phyloP scores from a whole-genome alignment of 73 alveolate species.

The Paramecium pentaurelia region DNA sequence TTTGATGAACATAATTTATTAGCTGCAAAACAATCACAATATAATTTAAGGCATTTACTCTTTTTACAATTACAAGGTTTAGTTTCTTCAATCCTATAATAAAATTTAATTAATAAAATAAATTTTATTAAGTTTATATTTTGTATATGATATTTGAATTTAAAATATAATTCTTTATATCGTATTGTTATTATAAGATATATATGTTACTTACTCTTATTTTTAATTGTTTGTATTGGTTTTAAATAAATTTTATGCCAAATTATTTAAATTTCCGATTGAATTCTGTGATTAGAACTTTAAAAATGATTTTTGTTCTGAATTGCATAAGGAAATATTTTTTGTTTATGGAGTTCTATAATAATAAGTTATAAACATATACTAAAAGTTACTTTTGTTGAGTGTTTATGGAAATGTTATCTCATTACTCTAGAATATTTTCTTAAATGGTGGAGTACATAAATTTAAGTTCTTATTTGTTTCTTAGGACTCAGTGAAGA shows the following conservation, averaged over 20 bases:
- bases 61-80: constrained; percentile 84
- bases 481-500: not conserved
- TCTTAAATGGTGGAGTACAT: not conserved
- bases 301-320: not conserved
- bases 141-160: constrained; percentile 44
- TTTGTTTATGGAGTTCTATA: not conserved
- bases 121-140: not conserved
- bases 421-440: not conserved
- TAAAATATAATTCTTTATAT: not conserved
- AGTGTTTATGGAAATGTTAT: not conserved
- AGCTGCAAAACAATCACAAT: constrained; percentile 92
- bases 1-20: constrained; percentile 68
- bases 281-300: not conserved
- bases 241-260: not conserved
- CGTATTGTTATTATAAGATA: not conserved
- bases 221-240: not conserved
- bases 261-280: not conserved
- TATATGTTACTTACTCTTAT: not conserved
- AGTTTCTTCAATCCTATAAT: not conserved
- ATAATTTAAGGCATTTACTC: constrained; percentile 86
- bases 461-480: not conserved
- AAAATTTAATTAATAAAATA: not conserved
- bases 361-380: not conserved
- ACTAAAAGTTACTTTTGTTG: not conserved
- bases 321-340: not conserved